Evolutionary conservation across 2,329 filamentous ascomycete species (phyloP), one percentile per base, ranked within the genome.

Genomic region (Ophiocordyceps robertsii): DNA sequence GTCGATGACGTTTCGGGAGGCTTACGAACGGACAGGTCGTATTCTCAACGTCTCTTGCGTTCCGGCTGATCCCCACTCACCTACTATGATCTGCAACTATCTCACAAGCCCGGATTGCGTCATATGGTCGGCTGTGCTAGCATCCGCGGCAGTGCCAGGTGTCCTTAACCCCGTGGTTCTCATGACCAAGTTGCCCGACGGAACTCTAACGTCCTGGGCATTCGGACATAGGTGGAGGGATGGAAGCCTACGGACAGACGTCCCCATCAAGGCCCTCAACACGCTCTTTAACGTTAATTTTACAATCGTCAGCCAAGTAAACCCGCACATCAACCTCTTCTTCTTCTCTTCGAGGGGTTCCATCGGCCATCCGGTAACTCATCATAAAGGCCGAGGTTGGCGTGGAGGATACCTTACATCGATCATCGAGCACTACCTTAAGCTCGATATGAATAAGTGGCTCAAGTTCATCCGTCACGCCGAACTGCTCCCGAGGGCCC

Each of bases 181-280:
- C 9, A 85, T 86, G 69, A 89, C 95, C 70, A 95, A 94, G 66
- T 84, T 75, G 42, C 70, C 72, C 16, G 76, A 88, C 46, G 89
- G 88, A 1, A 79, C 70, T 3, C 69, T 98, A 4, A 77, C 79
- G 1, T 92, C 92, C 0, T 98, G 95, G 62, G 93, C 86, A 0
- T 98, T 98, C 57, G 92, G 92, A 0, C 88, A 96, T 68, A 96
- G 96, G 65, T 98, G 92, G 92, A 98, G 96, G 62, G 92, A 98
- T 59, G 92, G 92, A 42, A 92, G 84, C 51, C 67, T 98, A 43
- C 77, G 92, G 32, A 98, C 92, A 1, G 92, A 98, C 56, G 95
- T 98, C 27, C 92, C 92, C 0, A 77, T 98, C 55, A 92, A 90
- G 62, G 84, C 89, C 2, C 72, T 98, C 41, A 96, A 98, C 59